Evolutionary conservation across 768 basidiomycete genomes (phyloP), one percentile per base, ranked within the genome.

Genomic region (Mycena metata): DNA sequence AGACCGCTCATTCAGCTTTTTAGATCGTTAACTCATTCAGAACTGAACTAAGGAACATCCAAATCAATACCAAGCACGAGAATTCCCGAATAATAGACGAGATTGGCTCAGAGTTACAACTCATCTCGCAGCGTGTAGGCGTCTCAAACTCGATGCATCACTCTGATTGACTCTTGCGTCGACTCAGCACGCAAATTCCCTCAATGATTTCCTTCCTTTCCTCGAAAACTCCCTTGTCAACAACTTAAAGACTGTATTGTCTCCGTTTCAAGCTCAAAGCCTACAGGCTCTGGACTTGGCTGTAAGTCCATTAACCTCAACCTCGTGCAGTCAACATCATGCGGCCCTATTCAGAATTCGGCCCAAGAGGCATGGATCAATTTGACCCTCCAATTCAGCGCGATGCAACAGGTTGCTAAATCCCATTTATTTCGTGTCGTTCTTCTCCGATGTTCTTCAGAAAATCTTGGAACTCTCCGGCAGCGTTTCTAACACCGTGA

Each of bases 381-480:
- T 47, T 54, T 81, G 42, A 77, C 75, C 1, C 58, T 43, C 36
- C 69, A 74, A 26, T 69, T 81, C 24, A 57, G 54, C 51, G 39
- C 66, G 3, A 76, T 81, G 76, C 77, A 81, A 66, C 74, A 75
- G 57, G 80, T 82, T 49, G 33, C 47, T 54, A 21, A n/a, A 65
- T 12, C 33, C 21, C 35, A 5, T 12, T 30, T 49, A 15, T 39
- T 10, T 58, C 52, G 4, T n/a, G n/a, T 47, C 4, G 19, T 46
- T 45, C 19, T 5, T 12, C 2, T 16, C 12, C 43, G n/a, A 69
- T 12, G n/a, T 10, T 46, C 15, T 46, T n/a, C 58, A 74, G 76
- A 71, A 69, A 67, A 73, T 75, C 15, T 60, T 71, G 12, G 57
- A 64, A 52, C 55, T 73, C 70, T 75, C 81, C 41, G 58, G 62